Conservation (phyloP, 83 land plant species). For the Diphasiastrum complanatum region DNA sequence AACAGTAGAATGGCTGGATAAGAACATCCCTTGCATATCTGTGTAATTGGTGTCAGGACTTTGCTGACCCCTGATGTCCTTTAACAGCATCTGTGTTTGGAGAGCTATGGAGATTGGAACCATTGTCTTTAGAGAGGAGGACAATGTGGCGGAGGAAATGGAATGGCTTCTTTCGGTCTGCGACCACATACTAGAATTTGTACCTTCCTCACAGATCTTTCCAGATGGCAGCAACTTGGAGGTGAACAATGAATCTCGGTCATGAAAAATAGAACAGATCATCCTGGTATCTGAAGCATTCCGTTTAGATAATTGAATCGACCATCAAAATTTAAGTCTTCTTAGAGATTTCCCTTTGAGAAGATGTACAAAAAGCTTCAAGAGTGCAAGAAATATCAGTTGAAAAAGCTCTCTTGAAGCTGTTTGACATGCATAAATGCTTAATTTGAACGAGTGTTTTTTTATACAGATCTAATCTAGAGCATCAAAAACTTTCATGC, state of each 20-base stretch:
- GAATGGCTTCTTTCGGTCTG: conserved; percentile 74
- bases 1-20: neutral
- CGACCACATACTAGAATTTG: conserved; percentile 51
- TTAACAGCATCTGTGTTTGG: conserved; percentile 83
- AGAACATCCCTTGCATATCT: neutral
- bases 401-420: no score
- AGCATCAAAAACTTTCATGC: conserved; percentile 1
- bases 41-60: no score
- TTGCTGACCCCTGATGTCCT: neutral
- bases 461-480: neutral
- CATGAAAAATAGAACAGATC: no score
- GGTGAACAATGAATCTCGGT: no score
- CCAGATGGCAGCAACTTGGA: conserved; percentile 42
- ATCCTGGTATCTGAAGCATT: no score
- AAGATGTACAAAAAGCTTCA: no score
- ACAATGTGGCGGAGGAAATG: conserved; percentile 91
- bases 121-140: conserved; percentile 55
- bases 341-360: no score
- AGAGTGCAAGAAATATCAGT: no score
- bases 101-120: conserved; percentile 56
- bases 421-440: neutral
- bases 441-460: neutral
- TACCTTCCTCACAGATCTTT: conserved; percentile 38
- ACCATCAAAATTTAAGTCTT: no score
- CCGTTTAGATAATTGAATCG: no score